Evolutionary conservation across 139 green algal species (phyloP), one percentile per base, ranked within the genome.

Genomic region (Coccomyxa sp.): DNA sequence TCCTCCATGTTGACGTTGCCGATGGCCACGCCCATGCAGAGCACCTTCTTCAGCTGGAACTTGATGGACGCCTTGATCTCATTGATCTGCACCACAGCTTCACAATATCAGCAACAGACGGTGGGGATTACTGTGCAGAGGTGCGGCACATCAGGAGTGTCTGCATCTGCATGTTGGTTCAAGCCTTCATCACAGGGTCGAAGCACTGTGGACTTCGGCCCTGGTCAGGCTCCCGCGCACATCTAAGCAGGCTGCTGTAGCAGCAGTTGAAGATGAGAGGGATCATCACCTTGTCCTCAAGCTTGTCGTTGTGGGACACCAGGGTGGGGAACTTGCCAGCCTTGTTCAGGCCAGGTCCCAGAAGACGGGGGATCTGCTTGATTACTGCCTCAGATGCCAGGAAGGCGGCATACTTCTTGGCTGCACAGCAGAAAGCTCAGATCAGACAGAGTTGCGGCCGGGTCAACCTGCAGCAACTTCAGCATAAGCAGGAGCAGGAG

Each of bases 31-130:
- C 93, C 96, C 90, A 99, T 88, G 93, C 96, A 99, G 85, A 99
- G 94, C 87, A 98, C 96, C 93, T 99, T 99, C 92, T 99, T 99
- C 85, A 99, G 91, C 95, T 99, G 96, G 90, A 98, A 99, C 94
- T 99, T 99, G 86, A 99, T 93, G 74, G 84, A 92, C 31, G 88
- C 88, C 87, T 95, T 95, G 86, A 97, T 93, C 86, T 98, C 95
- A 54, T 91, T 89, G n/a, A 97, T 90, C 91, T 95, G 85, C 39
- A 78, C n/a, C 0, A 40, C 27, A 72, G 64, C 16, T 27, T n/a
- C n/a, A n/a, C n/a, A 64, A 64, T 64, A 12, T 29, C n/a, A n/a
- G n/a, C n/a, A n/a, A n/a, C n/a, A n/a, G n/a, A n/a, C n/a, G n/a
- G n/a, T n/a, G n/a, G n/a, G n/a, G n/a, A n/a, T n/a, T n/a, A n/a